These are phyloP conservation scores for Trichoderma asperelloides DNA, from an alignment of 495 filamentous ascomycete genomes.

Conservation along the genomic window DNA sequence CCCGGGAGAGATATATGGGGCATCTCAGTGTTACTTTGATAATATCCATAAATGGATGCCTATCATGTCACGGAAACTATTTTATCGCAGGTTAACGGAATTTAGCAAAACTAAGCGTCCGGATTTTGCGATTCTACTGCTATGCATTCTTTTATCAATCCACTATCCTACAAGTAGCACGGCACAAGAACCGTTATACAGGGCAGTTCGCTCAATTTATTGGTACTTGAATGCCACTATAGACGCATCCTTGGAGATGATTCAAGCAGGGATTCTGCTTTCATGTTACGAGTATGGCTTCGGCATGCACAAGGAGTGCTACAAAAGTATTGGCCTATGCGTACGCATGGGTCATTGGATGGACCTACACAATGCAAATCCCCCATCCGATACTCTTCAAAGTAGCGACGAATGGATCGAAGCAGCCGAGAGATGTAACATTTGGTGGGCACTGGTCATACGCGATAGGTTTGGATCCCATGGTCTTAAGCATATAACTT, in stretches of 20 bases:
- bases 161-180: neutral
- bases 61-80: neutral
- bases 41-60: slow-evolving; percentile 3
- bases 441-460: neutral
- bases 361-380: neutral
- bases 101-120: neutral
- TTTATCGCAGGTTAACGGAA: neutral
- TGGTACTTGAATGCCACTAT: neutral
- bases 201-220: neutral
- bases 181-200: neutral
- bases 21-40: neutral
- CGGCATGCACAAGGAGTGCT: neutral
- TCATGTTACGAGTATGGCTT: neutral
- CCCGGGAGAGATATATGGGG: neutral
- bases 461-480: neutral
- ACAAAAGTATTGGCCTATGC: neutral
- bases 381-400: neutral
- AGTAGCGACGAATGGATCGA: neutral
- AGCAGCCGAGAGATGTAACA: neutral
- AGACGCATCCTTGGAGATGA: neutral
- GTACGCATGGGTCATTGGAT: neutral
- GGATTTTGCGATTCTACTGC: neutral
- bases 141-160: neutral
- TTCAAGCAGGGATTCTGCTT: neutral
- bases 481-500: neutral